Base-by-base conservation (phyloP, 345 rosid species). In the Corchorus olitorius region DNA sequence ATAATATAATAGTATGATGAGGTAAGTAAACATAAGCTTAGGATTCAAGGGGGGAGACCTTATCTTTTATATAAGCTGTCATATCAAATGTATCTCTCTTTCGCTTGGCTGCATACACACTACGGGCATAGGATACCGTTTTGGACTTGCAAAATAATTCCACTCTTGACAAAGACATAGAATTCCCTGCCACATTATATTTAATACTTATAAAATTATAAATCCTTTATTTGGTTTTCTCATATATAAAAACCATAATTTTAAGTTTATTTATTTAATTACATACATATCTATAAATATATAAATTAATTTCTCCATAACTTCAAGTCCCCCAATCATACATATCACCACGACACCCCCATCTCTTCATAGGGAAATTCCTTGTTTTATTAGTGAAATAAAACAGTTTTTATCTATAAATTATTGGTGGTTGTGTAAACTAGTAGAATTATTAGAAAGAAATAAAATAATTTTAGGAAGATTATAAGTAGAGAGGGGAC, bases 41-140 rank as follows among this genome's bases (percentile, higher is more conserved):
- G 60, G 73, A 69, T 69, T 34, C 27, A 68, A 6, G 17, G 16
- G 55, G n/a, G 1, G 55, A 6, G 17, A 34, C 2, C n/a, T n/a
- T n/a, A n/a, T n/a, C n/a, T n/a, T n/a, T n/a, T n/a, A n/a, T n/a
- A n/a, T n/a, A n/a, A n/a, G n/a, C 78, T 73, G 83, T 84, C 87
- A 45, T 8, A 27, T 80, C 81, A 35, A 1, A 37, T 34, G 60
- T 77, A 45, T 66, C 63, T 37, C 72, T 58, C 46, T 65, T 27
- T 12, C 34, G 34, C 50, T 82, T 84, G 85, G 82, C 82, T 70
- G 73, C 65, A 60, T 73, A 56, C 49, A n/a, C 9, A 37, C 59
- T 70, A 2, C 63, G 39, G 22, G 80, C 88, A 82, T 85, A 14
- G 88, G 88, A 85, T 85, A 64, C 88, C 82, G 39, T 78, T 80